Evolutionary conservation across 306 rosid genomes (phyloP), one percentile per base, ranked within the genome.

Genomic region (Pterocarpus macrocarpus): DNA sequence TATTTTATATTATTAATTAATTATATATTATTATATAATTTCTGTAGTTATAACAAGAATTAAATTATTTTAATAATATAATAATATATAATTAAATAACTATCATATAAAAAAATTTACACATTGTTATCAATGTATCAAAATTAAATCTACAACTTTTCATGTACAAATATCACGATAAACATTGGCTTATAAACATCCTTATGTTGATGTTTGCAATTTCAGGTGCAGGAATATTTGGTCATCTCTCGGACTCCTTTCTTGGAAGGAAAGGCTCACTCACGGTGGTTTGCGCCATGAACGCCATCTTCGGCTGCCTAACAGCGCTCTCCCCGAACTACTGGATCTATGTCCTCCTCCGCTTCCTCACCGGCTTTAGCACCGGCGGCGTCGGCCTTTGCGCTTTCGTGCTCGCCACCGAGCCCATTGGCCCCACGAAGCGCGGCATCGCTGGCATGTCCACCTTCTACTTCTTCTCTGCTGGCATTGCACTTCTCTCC

Each of bases 201-300:
- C 49, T 8, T 1, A 9, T 2, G 15, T 9, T 9, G 1, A 7
- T 12, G 4, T 36, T 49, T 67, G 38, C 4, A 59, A 62, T 85
- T 78, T 69, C 90, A 93, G 99, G 99, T 33, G 99, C 99, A 2
- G 99, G 99, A 69, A 76, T 84, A 59, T 95, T 95, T 78, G 99
- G 99, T 2, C 99, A 95, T 75, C 91, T 91, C 15, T 91, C 99
- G 28, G 99, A 95, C 73, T 93, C 97, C 0, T 84, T 71, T 16
- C 81, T 95, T 0, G 97, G 99, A 83, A 91, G 99, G 66, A 93
- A 91, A 82, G 97, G 99, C 11, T 91, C 97, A 22, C 86, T 95
- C 6, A 88, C 50, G 0, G 81, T 84, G 39, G 99, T 95, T n/a
- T 95, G 99, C 67, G 74, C 89, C 36, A 32, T 92, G 7, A 93